Evolutionary conservation across 192 early-diverging fungal species (phyloP).

Genomic region (Linnemannia zychae): DNA sequence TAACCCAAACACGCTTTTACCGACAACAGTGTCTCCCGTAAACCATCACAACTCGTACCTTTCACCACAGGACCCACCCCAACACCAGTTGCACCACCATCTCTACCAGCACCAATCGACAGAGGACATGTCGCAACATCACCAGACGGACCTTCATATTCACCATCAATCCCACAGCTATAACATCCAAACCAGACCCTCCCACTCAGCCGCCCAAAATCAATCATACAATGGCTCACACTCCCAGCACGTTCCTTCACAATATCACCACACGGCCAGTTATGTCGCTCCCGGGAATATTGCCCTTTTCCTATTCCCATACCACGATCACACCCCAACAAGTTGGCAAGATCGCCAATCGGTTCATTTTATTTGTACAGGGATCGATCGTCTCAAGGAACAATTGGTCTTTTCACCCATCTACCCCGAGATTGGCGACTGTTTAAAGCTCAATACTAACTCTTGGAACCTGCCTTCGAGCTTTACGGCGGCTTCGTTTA

Average conservation of each 20-base stretch:
- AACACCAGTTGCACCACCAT: conserved; percentile 27
- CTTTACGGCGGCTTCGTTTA: neutral
- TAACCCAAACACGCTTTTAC: neutral
- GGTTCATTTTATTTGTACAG: conserved; percentile 30
- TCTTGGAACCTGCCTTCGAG: conserved; percentile 34
- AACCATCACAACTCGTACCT: neutral
- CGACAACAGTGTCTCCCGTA: neutral
- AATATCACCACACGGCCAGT: conserved; percentile 13
- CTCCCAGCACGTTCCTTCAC: neutral
- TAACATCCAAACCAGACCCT: neutral
- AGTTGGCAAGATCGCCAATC: conserved; percentile 46
- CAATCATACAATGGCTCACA: neutral
- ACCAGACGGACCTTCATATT: conserved; percentile 34
- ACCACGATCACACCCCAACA: conserved; percentile 44
- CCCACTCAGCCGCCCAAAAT: neutral
- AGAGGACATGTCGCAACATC: conserved; percentile 10
- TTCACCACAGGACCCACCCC: neutral
- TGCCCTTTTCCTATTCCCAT: conserved; percentile 41
- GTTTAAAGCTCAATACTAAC: conserved; percentile 39
- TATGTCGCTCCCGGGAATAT: conserved; percentile 39
- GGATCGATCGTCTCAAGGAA: conserved; percentile 31
- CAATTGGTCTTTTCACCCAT: conserved; percentile 42
- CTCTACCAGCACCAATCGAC: conserved; percentile 28
- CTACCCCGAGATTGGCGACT: conserved; percentile 11
- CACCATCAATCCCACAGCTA: conserved; percentile 21